These are phyloP conservation scores for Viola pubescens DNA, from an alignment of 441 rosid species.

Conservation along the genomic window DNA sequence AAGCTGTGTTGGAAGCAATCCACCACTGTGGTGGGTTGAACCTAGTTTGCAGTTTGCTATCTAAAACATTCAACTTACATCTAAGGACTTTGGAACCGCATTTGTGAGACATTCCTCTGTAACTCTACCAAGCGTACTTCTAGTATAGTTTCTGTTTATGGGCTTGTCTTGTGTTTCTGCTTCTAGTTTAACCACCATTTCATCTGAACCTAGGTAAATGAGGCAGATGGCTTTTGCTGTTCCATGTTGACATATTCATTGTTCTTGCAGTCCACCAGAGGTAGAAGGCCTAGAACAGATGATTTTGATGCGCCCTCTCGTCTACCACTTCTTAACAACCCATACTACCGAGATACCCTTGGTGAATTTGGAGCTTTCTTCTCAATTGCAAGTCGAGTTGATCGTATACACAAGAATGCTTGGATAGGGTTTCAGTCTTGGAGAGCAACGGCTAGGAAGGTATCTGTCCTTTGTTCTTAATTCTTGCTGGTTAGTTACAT, in stretches of 20 bases:
- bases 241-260: constrained; percentile 13
- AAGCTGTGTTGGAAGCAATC: too few relatives aligned
- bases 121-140: neutral
- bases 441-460: constrained; percentile 94
- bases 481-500: neutral
- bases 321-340: constrained; percentile 60
- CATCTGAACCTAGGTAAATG: constrained; percentile 3
- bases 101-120: neutral
- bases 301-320: constrained; percentile 90
- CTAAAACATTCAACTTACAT: too few relatives aligned
- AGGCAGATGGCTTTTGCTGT: constrained; percentile 12
- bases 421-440: constrained; percentile 99
- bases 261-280: constrained; percentile 64
- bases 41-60: too few relatives aligned
- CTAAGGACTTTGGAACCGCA: too few relatives aligned
- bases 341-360: constrained; percentile 74
- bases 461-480: constrained; percentile 15
- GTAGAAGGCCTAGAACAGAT: constrained; percentile 77
- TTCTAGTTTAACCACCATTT: too few relatives aligned
- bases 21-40: too few relatives aligned
- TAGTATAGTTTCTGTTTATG: neutral
- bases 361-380: constrained; percentile 97
- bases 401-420: constrained; percentile 78
- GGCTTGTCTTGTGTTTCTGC: too few relatives aligned
- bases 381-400: constrained; percentile 74